Conservation (phyloP, 148 eudicot genomes). For the Dysphania ambrosioides region DNA sequence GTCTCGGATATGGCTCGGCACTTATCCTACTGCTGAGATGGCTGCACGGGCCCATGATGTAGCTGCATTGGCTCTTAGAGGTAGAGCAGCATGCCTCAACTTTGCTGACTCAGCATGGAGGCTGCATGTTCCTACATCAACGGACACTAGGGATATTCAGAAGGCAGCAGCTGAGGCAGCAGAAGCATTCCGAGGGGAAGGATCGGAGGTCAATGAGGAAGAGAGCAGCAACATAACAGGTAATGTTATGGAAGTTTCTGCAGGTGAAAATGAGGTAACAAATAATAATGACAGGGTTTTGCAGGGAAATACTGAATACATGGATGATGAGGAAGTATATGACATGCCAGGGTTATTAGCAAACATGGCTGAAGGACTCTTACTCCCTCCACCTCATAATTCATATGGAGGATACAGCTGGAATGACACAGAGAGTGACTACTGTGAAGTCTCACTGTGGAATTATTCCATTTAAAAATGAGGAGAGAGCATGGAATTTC, state of each 20-base stretch:
- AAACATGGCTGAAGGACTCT: conserved; percentile 40
- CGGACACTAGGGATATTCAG: conserved; percentile 29
- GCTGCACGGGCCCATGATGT: conserved; percentile 47
- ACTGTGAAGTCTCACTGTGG: conserved; percentile 32
- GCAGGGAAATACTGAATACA: conserved; percentile 5
- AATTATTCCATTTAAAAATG: conserved; percentile 11
- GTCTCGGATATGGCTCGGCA: conserved; percentile 55
- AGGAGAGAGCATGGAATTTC: neutral
- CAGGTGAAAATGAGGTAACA: neutral
- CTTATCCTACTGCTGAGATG: conserved; percentile 53
- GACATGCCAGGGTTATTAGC: conserved; percentile 35
- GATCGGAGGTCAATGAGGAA: neutral
- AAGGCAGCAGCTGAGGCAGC: conserved; percentile 49
- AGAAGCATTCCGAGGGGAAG: conserved; percentile 31
- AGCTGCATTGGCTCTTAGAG: conserved; percentile 39
- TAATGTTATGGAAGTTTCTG: conserved; percentile 7
- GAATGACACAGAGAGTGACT: conserved; percentile 23
- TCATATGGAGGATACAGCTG: neutral
- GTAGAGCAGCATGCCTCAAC: conserved; percentile 31
- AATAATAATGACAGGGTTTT: neutral
- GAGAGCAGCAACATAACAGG: neutral
- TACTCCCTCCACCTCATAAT: conserved; percentile 40
- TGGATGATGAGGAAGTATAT: conserved; percentile 35
- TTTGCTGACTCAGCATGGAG: conserved; percentile 43
- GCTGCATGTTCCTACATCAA: conserved; percentile 28